phyloP scores from a whole-genome alignment of 805 yeast species.

The Pichia californica region DNA sequence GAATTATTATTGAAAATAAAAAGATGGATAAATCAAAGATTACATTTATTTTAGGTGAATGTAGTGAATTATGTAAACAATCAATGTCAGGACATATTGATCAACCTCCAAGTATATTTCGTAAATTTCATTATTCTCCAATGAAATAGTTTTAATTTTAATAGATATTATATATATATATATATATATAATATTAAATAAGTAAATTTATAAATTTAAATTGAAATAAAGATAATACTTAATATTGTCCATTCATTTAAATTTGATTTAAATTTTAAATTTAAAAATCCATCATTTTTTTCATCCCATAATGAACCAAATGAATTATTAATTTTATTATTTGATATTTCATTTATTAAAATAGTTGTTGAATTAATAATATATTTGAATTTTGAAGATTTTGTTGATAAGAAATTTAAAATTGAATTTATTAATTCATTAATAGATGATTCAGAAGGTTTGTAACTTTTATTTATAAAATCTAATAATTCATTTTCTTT shows the following conservation, averaged over 20 bases:
- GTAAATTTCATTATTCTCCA: constrained; percentile 12
- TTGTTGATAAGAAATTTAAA: constrained; percentile 32
- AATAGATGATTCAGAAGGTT: neutral
- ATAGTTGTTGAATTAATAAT: constrained; percentile 40
- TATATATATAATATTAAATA: neutral
- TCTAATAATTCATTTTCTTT: constrained; percentile 14
- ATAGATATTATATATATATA: neutral
- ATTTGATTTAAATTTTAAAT: constrained; percentile 27
- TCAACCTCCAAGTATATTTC: constrained; percentile 3
- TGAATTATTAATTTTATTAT: constrained; percentile 28
- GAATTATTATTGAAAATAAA: constrained; percentile 51
- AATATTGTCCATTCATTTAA: constrained; percentile 13
- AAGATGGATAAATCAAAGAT: constrained; percentile 8
- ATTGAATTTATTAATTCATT: constrained; percentile 28
- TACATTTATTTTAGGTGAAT: constrained; percentile 23
- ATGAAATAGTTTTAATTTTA: neutral
- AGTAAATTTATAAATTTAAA: neutral
- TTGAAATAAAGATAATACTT: constrained; percentile 6
- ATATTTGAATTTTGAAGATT: constrained; percentile 53
- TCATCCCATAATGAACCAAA: constrained; percentile 55
- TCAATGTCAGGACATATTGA: constrained; percentile 4
- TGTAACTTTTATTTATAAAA: constrained; percentile 4
- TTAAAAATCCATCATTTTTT: constrained; percentile 47
- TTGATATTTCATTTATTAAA: constrained; percentile 18
- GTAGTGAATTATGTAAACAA: constrained; percentile 12